Base-by-base conservation (phyloP, 2,329 filamentous ascomycete species). In the Stemphylium beticola region DNA sequence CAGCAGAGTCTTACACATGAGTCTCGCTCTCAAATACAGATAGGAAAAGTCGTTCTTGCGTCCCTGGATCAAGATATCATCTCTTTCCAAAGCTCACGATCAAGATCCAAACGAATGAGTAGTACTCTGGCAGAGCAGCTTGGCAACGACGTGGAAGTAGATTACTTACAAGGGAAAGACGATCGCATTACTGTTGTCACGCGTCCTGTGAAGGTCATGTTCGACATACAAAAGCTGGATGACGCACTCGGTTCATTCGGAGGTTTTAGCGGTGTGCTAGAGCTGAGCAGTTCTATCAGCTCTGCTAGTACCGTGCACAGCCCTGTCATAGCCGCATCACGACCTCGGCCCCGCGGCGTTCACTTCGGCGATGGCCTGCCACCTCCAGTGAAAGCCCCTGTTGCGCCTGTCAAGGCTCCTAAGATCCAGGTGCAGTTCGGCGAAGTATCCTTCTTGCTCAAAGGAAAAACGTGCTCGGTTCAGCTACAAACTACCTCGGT, bases 171-270 rank as follows among this genome's bases (percentile, higher is more conserved):
- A 56, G 60, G 53, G 12, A 63, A 64, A 22, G 71, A 74, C 15
- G 65, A 61, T 10, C 68, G 72, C 7, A 60, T 90, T 14, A 86
- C 90, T 29, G 72, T 96, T 12, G 85, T 86, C 47, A 96, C 92
- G 0, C 81, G 96, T 9, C 92, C 93, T 5, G 74, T 97, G 1
- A 85, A 88, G 54, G 73, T 96, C 9, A 84, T 87, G 52, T 76
- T 98, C 36, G 91, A 98, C 69, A 78, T 97, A 14, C 87, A 89
- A 60, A 85, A 85, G 50, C 78, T 98, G 18, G 95, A 98, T 64
- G 92, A 96, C 66, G 91, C 91, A 0, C 87, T 98, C 55, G 86
- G 86, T 51, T 92, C 91, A 82, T 93, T 97, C 75, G 95, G 95
- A 32, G 95, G 95, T 0, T 79, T 99, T 38, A 96, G 93, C 73